These are phyloP conservation scores for Scedosporium boydii DNA, from an alignment of 2,329 filamentous ascomycete genomes.

Conservation along the genomic window DNA sequence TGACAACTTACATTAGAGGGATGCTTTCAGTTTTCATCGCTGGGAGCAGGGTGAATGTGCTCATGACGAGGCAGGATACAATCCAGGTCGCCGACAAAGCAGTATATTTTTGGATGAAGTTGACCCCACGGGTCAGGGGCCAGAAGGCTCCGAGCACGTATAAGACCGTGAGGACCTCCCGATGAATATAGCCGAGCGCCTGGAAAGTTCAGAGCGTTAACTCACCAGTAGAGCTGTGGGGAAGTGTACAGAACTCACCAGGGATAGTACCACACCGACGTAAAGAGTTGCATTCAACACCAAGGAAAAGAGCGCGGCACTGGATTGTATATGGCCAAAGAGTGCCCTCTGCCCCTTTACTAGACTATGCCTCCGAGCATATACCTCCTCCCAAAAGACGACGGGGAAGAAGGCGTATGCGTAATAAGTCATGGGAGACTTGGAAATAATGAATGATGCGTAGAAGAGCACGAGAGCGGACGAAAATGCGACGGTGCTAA, in stretches of 20 bases:
- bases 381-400: slow-evolving; percentile 94
- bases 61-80: slow-evolving; percentile 72
- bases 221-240: neutral
- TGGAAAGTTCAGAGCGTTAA: slow-evolving; percentile 22
- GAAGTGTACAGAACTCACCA: slow-evolving; percentile 41
- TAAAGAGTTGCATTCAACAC: slow-evolving; percentile 56
- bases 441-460: slow-evolving; percentile 68
- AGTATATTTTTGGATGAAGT: slow-evolving; percentile 60
- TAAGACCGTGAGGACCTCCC: slow-evolving; percentile 74
- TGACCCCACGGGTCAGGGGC: slow-evolving; percentile 64
- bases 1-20: slow-evolving; percentile 69
- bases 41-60: slow-evolving; percentile 78
- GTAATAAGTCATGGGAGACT: slow-evolving; percentile 78
- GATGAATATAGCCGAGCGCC: slow-evolving; percentile 87
- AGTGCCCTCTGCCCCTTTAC: slow-evolving; percentile 56
- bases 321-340: slow-evolving; percentile 57
- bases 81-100: slow-evolving; percentile 63
- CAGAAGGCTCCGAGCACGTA: slow-evolving; percentile 71
- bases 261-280: slow-evolving; percentile 65
- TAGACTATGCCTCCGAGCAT: slow-evolving; percentile 63
- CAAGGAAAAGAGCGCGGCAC: slow-evolving; percentile 48
- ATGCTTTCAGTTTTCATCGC: slow-evolving; percentile 78
- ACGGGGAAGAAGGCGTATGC: slow-evolving; percentile 87
- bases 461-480: slow-evolving; percentile 68
- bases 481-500: slow-evolving; percentile 58